phyloP scores from a whole-genome alignment of 129 eudicot genomes.

The Gnaphalium uliginosum region DNA sequence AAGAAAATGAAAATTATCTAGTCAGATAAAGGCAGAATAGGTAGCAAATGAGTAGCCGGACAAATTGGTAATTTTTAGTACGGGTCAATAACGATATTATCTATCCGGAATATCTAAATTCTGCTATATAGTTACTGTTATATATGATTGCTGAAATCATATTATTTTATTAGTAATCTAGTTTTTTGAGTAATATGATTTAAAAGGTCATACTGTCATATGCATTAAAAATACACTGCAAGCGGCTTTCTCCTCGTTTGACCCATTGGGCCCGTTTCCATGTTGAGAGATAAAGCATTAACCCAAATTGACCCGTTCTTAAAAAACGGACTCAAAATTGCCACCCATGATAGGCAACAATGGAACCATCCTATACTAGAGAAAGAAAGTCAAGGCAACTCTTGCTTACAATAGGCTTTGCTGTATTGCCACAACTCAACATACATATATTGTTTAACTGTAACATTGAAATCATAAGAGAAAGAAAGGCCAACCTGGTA shows the following conservation, averaged over 20 bases:
- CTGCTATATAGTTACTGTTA: not conserved
- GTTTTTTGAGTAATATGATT: not conserved
- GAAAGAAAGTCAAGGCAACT: not conserved
- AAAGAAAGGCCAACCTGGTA: constrained; percentile 69
- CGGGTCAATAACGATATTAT: not conserved
- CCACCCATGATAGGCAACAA: not conserved
- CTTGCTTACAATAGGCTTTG: constrained; percentile 11
- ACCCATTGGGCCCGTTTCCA: not conserved
- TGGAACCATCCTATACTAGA: constrained; percentile 6
- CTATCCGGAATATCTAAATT: not conserved
- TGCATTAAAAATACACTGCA: not conserved
- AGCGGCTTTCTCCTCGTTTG: not conserved
- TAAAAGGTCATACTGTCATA: constrained; percentile 7
- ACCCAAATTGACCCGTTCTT: not conserved
- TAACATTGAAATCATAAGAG: constrained; percentile 5
- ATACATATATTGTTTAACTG: not conserved
- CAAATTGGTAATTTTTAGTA: not conserved
- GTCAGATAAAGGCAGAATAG: not conserved
- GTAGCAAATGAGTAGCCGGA: not conserved
- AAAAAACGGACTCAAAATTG: not conserved
- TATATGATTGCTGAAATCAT: not conserved
- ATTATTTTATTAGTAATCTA: not conserved
- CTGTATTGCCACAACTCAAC: not conserved
- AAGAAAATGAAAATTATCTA: constrained; percentile 14
- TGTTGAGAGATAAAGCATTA: not conserved